These are phyloP conservation scores for Senecio squalidus DNA, from an alignment of 140 eudicot species.

Conservation along the genomic window DNA sequence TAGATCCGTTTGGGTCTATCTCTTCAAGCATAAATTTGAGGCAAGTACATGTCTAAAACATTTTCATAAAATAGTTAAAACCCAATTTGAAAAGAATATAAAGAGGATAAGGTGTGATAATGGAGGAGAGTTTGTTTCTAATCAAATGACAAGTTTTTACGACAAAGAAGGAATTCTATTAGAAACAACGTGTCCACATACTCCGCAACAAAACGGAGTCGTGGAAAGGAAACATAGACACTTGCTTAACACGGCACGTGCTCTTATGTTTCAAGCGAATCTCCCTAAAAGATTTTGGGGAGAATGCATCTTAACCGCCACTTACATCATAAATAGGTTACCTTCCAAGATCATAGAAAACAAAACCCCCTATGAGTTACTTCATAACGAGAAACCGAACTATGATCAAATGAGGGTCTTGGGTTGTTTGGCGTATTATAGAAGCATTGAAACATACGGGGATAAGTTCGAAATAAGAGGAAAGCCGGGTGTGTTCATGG, in stretches of 20 bases:
- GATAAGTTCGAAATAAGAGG: neutral
- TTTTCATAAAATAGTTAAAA: too few relatives aligned
- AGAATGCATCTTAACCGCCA: neutral
- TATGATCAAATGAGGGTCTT: neutral
- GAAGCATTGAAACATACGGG: neutral
- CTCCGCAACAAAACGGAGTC: too few relatives aligned
- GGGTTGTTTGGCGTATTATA: neutral
- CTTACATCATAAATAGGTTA: neutral
- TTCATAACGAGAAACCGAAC: neutral
- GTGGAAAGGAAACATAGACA: too few relatives aligned
- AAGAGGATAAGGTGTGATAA: too few relatives aligned
- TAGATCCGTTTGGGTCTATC: too few relatives aligned
- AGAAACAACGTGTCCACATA: too few relatives aligned
- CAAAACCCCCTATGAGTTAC: neutral
- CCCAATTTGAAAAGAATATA: too few relatives aligned
- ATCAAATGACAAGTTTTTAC: too few relatives aligned
- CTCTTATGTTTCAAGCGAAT: neutral
- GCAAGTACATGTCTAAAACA: neutral
- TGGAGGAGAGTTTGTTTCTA: too few relatives aligned
- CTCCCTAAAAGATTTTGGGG: neutral
- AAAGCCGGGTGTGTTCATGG: neutral
- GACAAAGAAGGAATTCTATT: too few relatives aligned
- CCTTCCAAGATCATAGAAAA: neutral
- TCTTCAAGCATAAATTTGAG: neutral
- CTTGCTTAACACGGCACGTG: too few relatives aligned